Percentiles rank a stretch among this genome's conserved stretches.
Conservation (phyloP, 306 rosid species). For the Abrus pulchellus region DNA sequence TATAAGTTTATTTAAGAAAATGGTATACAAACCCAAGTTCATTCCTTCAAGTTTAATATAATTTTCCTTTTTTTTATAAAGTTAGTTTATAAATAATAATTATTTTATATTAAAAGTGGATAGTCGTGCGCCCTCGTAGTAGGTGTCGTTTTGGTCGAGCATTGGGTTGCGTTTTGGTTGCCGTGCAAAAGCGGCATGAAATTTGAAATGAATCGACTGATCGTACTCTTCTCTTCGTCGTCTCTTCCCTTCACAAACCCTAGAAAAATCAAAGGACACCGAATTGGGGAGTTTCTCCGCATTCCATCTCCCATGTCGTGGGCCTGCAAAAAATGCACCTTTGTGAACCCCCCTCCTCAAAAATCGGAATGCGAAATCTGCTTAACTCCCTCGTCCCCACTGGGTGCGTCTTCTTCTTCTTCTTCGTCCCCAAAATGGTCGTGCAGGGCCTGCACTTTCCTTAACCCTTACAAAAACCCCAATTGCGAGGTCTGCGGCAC, state of each 20-base stretch:
- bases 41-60: too few relatives aligned
- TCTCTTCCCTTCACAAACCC: slow-evolving; percentile 42
- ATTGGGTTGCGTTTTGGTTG: slow-evolving; percentile 5
- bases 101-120: too few relatives aligned
- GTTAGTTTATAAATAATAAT: too few relatives aligned
- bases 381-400: slow-evolving; percentile 48
- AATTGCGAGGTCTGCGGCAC: slow-evolving; percentile 75
- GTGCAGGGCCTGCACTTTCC: slow-evolving; percentile 90
- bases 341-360: slow-evolving; percentile 71
- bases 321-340: slow-evolving; percentile 86
- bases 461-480: slow-evolving; percentile 71
- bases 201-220: slow-evolving; percentile 46
- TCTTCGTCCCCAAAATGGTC: slow-evolving; percentile 73
- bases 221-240: background rate
- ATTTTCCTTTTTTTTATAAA: too few relatives aligned
- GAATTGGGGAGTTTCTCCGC: background rate
- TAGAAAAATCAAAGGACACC: slow-evolving; percentile 21
- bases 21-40: too few relatives aligned
- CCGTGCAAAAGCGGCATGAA: background rate
- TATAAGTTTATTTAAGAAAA: too few relatives aligned
- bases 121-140: background rate
- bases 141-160: slow-evolving; percentile 34
- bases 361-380: slow-evolving; percentile 76
- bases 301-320: slow-evolving; percentile 67
- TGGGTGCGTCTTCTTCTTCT: slow-evolving; percentile 55